Evolutionary conservation across 75 land plant species (phyloP).

Genomic region (Selaginella tamariscina): DNA sequence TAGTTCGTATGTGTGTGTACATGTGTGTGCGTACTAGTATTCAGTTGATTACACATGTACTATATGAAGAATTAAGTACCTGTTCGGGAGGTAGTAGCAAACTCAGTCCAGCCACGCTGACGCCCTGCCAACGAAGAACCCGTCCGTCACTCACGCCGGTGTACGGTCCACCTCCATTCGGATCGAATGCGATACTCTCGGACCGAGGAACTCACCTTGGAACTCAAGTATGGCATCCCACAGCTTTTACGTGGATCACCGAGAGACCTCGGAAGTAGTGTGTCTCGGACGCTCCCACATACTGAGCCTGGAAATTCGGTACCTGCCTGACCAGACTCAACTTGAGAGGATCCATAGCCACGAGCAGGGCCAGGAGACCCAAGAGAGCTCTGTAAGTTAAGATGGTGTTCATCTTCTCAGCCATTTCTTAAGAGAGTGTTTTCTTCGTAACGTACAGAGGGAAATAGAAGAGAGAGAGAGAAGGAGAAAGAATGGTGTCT

Average conservation of each 20-base stretch:
- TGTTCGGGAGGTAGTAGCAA: constrained; percentile 41
- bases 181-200: constrained; percentile 60
- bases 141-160: constrained; percentile 65
- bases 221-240: constrained; percentile 22
- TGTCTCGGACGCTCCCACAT: constrained; percentile 15
- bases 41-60: no score
- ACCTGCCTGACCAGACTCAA: constrained; percentile 16
- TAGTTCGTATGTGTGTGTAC: no score
- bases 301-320: constrained; percentile 18
- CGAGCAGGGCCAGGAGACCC: constrained; percentile 14
- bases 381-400: neutral
- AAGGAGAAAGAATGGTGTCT: no score
- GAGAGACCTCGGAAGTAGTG: neutral
- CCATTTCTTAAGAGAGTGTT: neutral
- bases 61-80: no score
- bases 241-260: constrained; percentile 23
- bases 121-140: constrained; percentile 46
- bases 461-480: neutral
- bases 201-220: constrained; percentile 28
- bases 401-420: neutral
- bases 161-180: constrained; percentile 51
- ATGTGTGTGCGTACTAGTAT: no score
- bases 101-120: constrained; percentile 35
- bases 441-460: neutral
- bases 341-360: constrained; percentile 23